Evolutionary conservation across 2,329 filamentous ascomycete species (phyloP).

Genomic region (Alternaria panax): DNA sequence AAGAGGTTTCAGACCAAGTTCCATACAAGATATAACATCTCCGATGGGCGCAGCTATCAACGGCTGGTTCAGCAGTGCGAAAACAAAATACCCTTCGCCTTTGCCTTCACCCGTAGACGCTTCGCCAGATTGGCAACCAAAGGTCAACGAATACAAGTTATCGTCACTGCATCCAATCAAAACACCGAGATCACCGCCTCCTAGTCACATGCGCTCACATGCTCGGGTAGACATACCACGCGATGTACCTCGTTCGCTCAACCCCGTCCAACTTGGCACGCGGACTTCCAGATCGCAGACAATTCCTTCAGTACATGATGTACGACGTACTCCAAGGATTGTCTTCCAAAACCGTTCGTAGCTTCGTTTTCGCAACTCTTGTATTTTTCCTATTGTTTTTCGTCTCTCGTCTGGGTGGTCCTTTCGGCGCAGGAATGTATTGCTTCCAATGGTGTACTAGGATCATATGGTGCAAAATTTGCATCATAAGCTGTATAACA

Average conservation of each 20-base stretch:
- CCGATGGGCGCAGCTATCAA: conserved; percentile 26
- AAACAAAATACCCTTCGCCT: background rate
- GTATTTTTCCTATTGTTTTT: background rate
- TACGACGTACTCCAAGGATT: conserved; percentile 6
- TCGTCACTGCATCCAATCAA: conserved; percentile 25
- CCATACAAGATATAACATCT: conserved; percentile 17
- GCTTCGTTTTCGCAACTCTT: background rate
- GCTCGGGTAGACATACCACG: background rate
- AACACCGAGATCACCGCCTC: conserved; percentile 4
- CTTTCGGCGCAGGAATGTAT: background rate
- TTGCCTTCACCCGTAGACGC: background rate
- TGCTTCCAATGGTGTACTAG: background rate
- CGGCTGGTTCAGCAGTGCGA: conserved; percentile 16
- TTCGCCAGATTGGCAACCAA: conserved; percentile 18
- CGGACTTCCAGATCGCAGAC: background rate
- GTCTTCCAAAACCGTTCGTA: background rate
- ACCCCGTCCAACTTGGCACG: background rate
- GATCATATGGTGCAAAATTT: background rate
- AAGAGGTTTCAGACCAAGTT: background rate
- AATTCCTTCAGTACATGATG: conserved; percentile 4
- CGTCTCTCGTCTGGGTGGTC: background rate
- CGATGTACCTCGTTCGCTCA: background rate
- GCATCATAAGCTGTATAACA: background rate
- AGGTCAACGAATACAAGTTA: conserved; percentile 26
- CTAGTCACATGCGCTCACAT: background rate